phyloP scores from a whole-genome alignment of 179 eudicot genomes.

The Corrigiola litoralis region DNA sequence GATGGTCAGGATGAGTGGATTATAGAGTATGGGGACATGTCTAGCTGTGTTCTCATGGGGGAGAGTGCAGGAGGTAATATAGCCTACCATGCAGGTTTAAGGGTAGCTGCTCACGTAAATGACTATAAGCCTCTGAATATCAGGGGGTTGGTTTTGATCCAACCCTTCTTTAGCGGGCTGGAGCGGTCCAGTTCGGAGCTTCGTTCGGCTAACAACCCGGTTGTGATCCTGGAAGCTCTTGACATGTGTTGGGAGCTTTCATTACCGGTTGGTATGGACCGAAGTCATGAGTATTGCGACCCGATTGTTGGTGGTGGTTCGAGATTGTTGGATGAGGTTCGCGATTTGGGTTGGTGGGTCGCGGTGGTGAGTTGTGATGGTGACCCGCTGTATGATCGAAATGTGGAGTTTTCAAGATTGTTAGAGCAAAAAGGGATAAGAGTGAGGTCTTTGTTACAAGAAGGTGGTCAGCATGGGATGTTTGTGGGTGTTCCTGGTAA shows the following conservation, averaged over 20 bases:
- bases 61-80: conserved; percentile 50
- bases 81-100: conserved; percentile 42
- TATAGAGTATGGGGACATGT: conserved; percentile 29
- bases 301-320: conserved; percentile 22
- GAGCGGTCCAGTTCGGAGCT: conserved; percentile 39
- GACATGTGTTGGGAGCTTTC: conserved; percentile 47
- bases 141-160: conserved; percentile 41
- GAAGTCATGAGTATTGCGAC: conserved; percentile 45
- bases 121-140: conserved; percentile 31
- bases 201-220: conserved; percentile 20
- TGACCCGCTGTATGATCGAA: conserved; percentile 49
- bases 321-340: conserved; percentile 12
- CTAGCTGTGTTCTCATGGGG: conserved; percentile 44
- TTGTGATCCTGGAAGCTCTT: conserved; percentile 10
- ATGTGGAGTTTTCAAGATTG: conserved; percentile 32
- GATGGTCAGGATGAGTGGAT: conserved; percentile 35
- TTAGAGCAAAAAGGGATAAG: conserved; percentile 36
- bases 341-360: conserved; percentile 39
- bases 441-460: conserved; percentile 16
- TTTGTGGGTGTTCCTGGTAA: conserved; percentile 18
- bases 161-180: conserved; percentile 52
- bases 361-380: conserved; percentile 35
- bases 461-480: conserved; percentile 40
- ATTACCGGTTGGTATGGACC: conserved; percentile 40
- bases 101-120: conserved; percentile 3